Evolutionary conservation across 2,329 filamentous ascomycete genomes (phyloP), one percentile per base, ranked within the genome.

Genomic region (Beauveria scarabaeidicola): DNA sequence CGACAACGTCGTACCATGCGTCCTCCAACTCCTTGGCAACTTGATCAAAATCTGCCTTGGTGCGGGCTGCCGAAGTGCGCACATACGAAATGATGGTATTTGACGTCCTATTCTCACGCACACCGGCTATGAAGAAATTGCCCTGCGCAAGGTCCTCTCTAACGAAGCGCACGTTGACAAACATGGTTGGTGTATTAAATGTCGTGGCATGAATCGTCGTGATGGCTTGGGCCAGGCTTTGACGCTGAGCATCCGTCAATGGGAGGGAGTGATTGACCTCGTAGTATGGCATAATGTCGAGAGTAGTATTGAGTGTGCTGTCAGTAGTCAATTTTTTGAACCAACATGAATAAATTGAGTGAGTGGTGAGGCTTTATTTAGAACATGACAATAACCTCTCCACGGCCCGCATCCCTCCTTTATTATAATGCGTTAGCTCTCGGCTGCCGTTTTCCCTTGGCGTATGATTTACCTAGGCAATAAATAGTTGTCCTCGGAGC

Each of bases 121-220:
- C 41, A 3, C 57, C 57, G 10, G 23, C 57, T n/a, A 53, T 5
- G 10, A 59, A 59, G 19, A 40, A 2, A n/a, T 32, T 53, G 10
- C n/a, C 48, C 3, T 47, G n/a, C 13, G 25, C 9, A 4, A 25
- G 48, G 25, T 53, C 40, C 5, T 52, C 25, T 10, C 10, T 6
- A 21, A 38, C 17, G 29, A 52, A 59, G 11, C 15, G 48, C 17
- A 59, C 57, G 15, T 53, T 52, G 48, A 59, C 50, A 52, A 59
- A 59, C 38, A 59, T 43, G 57, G 57, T 53, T 3, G 57, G 57
- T 15, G 57, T 59, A 15, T 15, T 17, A 15, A 59, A 59, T 11
- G 57, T 29, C 23, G 15, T 23, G n/a, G 27, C 40, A 17, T 59
- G 57, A n/a, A 53, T 27, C 6, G 4, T 13, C 5, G 57, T 59